These are phyloP conservation scores for Globisporangium acanthophoron DNA, from an alignment of 352 stramenopile species.

Conservation along the genomic window DNA sequence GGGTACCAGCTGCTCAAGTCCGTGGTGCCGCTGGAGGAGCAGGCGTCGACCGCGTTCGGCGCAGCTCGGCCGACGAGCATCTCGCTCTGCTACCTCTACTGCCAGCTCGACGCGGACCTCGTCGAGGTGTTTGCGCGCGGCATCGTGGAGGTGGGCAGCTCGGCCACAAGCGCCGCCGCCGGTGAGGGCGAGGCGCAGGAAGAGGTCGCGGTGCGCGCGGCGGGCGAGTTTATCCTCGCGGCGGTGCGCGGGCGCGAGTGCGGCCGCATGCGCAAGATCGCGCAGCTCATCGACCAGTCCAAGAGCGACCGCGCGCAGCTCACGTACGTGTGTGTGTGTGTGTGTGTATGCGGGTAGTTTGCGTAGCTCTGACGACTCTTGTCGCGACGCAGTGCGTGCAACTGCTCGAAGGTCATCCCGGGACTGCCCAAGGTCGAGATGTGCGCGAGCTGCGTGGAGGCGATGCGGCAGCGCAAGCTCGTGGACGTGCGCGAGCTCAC, in stretches of 20 bases:
- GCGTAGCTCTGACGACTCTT: background rate
- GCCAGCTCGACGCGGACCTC: constrained; percentile 26
- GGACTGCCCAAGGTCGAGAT: constrained; percentile 54
- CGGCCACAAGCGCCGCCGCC: constrained; percentile 4
- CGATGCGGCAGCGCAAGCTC: constrained; percentile 49
- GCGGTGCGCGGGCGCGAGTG: constrained; percentile 37
- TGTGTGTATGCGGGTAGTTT: too few relatives aligned
- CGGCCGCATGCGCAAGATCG: constrained; percentile 45
- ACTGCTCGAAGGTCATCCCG: constrained; percentile 44
- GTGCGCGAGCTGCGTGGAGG: constrained; percentile 42
- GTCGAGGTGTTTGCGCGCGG: constrained; percentile 56
- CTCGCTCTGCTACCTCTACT: constrained; percentile 65
- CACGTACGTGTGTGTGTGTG: constrained; percentile 27
- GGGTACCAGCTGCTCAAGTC: constrained; percentile 65
- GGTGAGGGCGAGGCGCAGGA: constrained; percentile 1
- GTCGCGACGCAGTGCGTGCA: constrained; percentile 28
- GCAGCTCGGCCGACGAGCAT: constrained; percentile 31
- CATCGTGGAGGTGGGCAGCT: constrained; percentile 36
- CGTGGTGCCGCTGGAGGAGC: constrained; percentile 26
- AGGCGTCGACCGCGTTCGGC: constrained; percentile 6
- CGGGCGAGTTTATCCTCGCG: constrained; percentile 36
- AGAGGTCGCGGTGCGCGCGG: constrained; percentile 18
- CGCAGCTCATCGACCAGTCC: constrained; percentile 43
- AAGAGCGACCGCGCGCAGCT: constrained; percentile 45
- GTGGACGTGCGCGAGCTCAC: constrained; percentile 24